Evolutionary conservation across 768 basidiomycete species (phyloP).

Genomic region (Phallus indusiatus): DNA sequence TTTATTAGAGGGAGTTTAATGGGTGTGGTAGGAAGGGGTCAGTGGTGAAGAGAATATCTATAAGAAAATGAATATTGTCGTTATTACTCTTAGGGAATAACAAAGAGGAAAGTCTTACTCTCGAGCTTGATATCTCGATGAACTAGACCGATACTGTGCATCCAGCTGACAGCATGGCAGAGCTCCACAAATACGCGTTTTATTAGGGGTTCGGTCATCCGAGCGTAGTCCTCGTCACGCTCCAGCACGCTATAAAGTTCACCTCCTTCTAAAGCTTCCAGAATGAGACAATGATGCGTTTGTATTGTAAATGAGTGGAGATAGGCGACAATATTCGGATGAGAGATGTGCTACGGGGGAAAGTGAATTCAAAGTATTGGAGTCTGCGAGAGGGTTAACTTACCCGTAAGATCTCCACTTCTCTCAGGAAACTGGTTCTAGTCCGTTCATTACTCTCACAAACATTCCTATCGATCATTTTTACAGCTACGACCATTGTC

Average conservation of each 20-base stretch:
- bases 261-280: conserved; percentile 69
- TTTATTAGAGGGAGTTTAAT: conserved; percentile 53
- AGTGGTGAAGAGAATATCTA: conserved; percentile 71
- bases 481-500: conserved; percentile 39
- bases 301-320: conserved; percentile 62
- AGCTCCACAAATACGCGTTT: conserved; percentile 70
- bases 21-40: conserved; percentile 27
- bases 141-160: conserved; percentile 77
- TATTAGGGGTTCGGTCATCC: conserved; percentile 39
- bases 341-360: conserved; percentile 59
- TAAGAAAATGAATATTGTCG: background rate
- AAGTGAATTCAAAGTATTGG: conserved; percentile 2
- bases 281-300: conserved; percentile 66
- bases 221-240: conserved; percentile 25
- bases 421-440: conserved; percentile 67
- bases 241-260: conserved; percentile 75
- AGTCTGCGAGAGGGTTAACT: conserved; percentile 16
- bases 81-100: background rate
- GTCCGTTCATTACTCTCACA: conserved; percentile 46
- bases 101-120: conserved; percentile 26
- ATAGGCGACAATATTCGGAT: conserved; percentile 69
- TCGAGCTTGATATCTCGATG: conserved; percentile 84
- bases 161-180: conserved; percentile 71
- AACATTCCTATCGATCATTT: conserved; percentile 36
- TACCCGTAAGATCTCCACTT: conserved; percentile 77